These are phyloP conservation scores for Phytophthora citrophthora DNA, from an alignment of 352 stramenopile species.

Conservation along the genomic window DNA sequence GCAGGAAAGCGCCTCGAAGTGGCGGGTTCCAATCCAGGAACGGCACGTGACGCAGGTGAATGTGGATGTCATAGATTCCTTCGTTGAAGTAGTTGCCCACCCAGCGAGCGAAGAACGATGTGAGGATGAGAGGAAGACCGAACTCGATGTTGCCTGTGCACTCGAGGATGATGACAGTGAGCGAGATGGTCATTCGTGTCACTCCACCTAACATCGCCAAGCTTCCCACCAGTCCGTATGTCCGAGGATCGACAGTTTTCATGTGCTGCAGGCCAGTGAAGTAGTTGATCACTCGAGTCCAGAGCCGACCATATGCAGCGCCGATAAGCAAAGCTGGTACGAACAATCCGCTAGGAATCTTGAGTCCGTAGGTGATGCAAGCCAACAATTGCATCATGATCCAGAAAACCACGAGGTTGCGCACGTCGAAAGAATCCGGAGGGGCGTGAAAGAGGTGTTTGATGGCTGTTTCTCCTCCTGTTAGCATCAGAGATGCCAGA, in stretches of 20 bases:
- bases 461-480: constrained; percentile 93
- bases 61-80: constrained; percentile 99
- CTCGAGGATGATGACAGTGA: constrained; percentile 99
- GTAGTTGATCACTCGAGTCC: constrained; percentile 87
- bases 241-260: constrained; percentile 85
- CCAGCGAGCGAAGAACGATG: constrained; percentile 96
- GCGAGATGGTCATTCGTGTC: constrained; percentile 98
- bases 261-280: constrained; percentile 57
- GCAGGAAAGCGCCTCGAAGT: constrained; percentile 66
- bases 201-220: constrained; percentile 96
- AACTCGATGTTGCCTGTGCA: constrained; percentile 98
- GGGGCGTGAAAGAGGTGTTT: constrained; percentile 96
- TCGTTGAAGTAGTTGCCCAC: constrained; percentile 99
- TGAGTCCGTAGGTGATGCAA: constrained; percentile 96
- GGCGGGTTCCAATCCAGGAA: constrained; percentile 85
- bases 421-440: constrained; percentile 74
- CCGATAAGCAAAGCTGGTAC: constrained; percentile 95
- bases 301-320: constrained; percentile 94
- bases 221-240: constrained; percentile 97
- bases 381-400: constrained; percentile 76
- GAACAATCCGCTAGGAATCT: constrained; percentile 97
- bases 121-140: constrained; percentile 97
- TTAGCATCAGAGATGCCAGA: constrained; percentile 95
- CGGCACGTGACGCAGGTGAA: constrained; percentile 90
- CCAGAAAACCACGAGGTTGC: constrained; percentile 81